Evolutionary conservation across 2,329 filamentous ascomycete genomes (phyloP), one percentile per base, ranked within the genome.

Genomic region (Grosmannia serpens): DNA sequence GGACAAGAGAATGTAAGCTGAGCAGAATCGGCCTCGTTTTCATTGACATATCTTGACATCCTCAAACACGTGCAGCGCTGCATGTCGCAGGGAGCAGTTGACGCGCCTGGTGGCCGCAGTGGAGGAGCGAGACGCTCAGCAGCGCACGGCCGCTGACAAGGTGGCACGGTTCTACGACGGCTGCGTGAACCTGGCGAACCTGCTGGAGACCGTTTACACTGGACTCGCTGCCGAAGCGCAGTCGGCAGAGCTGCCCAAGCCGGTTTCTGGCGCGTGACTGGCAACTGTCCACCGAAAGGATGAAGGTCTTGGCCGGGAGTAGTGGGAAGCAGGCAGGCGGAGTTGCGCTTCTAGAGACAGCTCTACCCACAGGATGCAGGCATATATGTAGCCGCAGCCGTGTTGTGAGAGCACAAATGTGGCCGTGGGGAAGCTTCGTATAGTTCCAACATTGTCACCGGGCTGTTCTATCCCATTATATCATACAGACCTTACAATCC

Each of bases 81-180:
- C 20, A 29, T 22, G n/a, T 1, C 62, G 60, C 1, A 55, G 58
- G 33, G 62, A 62, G 10, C 60, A 61, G 52, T 44, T 65, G 47
- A 60, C 54, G 31, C 62, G 58, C 22, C 62, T 68, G 10, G 52
- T 62, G 5, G 58, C 59, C 6, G 64, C 66, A 10, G 57, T 66
- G 10, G 56, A 61, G 22, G 38, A 35, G 15, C 59, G 66, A 29
- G 64, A 66, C 20, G 56, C 59, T n/a, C 62, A 59, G 52, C 63
- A 66, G 58, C 62, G 58, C 17, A 53, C 53, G 11, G 61, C 66
- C 20, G 62, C 63, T 10, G 60, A 63, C 27, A 57, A 59, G 41
- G 52, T 63, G 22, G 61, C 56, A 17, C 59, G 61, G 7, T 63
- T 63, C 60, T 64, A 65, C 53, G 62, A 63, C 61, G 56, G 61